phyloP scores from a whole-genome alignment of 768 basidiomycete species.

The Daedaleopsis sinensis region DNA sequence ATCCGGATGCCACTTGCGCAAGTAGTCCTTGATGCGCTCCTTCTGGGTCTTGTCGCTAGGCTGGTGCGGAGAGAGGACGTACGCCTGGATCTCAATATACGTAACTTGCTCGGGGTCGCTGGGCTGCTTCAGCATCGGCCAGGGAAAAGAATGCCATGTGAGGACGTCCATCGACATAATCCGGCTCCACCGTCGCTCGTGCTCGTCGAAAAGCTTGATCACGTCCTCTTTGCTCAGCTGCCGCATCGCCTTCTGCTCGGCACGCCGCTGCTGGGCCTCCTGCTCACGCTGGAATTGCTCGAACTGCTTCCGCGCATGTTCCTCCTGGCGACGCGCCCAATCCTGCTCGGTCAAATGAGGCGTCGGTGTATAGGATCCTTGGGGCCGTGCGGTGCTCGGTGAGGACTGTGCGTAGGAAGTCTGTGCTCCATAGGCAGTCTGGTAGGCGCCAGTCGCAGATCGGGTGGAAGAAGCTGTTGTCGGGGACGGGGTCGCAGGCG shows the following conservation, averaged over 20 bases:
- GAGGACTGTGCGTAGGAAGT: slow-evolving; percentile 5
- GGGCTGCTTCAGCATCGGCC: slow-evolving; percentile 69
- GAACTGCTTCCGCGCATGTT: slow-evolving; percentile 64
- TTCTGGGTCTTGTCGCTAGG: slow-evolving; percentile 58
- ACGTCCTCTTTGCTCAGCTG: slow-evolving; percentile 61
- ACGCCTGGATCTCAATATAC: slow-evolving; percentile 54
- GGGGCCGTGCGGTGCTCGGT: slow-evolving; percentile 13
- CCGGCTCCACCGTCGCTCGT: slow-evolving; percentile 64
- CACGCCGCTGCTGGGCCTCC: slow-evolving; percentile 54
- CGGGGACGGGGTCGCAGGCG: not conserved
- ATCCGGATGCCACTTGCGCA: slow-evolving; percentile 83
- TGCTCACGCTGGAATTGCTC: slow-evolving; percentile 73
- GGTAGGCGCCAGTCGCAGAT: slow-evolving; percentile 4
- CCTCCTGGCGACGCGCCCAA: slow-evolving; percentile 65
- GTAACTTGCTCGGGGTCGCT: slow-evolving; percentile 64
- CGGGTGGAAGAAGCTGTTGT: slow-evolving; percentile 11
- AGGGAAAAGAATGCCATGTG: slow-evolving; percentile 71
- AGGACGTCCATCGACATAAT: slow-evolving; percentile 42
- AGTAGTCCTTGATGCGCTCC: slow-evolving; percentile 76
- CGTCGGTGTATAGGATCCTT: slow-evolving; percentile 24
- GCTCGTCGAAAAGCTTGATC: slow-evolving; percentile 55
- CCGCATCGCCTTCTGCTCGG: slow-evolving; percentile 40
- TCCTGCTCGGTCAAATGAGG: slow-evolving; percentile 44
- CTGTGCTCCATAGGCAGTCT: slow-evolving; percentile 3
- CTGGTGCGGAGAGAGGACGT: slow-evolving; percentile 60